Evolutionary conservation across 768 basidiomycete genomes (phyloP), one percentile per base, ranked within the genome.

Genomic region (Mycena sanguinolenta): DNA sequence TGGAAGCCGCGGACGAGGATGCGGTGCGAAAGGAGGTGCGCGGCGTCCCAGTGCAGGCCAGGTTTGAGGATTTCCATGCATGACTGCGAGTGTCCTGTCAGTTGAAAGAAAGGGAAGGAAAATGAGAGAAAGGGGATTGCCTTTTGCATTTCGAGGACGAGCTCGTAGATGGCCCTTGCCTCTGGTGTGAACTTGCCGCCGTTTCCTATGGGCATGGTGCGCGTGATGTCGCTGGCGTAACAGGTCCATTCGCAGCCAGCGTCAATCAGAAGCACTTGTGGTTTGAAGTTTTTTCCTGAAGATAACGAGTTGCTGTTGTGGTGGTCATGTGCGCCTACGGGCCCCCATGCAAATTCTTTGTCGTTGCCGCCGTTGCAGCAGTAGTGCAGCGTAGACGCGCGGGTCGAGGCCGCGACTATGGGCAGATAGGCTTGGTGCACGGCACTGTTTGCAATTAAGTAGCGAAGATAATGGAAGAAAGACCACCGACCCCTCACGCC

Each of bases 191-290:
- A 98, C 75, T 88, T 93, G 0, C 97, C 97, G 3, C 92, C 91
- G 75, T 98, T 99, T 0, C 97, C 97, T n/a, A 98, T 90, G 17
- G 95, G 94, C 85, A 93, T 95, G 0, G 93, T 95, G 12, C 94
- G 91, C 2, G 94, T 91, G 71, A 91, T 91, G 68, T 87, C 84
- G 19, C 84, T 83, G 1, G 86, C 82, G 55, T 85, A 84, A 72
- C 81, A 80, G 61, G 79, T 73, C 91, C 90, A 97, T 82, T 99
- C 97, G 76, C 96, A 97, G 0, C 97, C 96, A 0, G 97, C 97
- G 75, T 99, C 97, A 71, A 97, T 96, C 36, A 97, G 87, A 6
- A 97, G 84, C 9, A 97, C 92, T 77, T 94, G 90, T 0, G 92
- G 91, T 36, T 81, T 73, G 58, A 92, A 73, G 19, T 85, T 77